A percentile compares a stretch with the other conserved stretches of the same genome.
Evolutionary conservation across 2,329 filamentous ascomycete species (phyloP).

Genomic region (Penicillium verrucosum): DNA sequence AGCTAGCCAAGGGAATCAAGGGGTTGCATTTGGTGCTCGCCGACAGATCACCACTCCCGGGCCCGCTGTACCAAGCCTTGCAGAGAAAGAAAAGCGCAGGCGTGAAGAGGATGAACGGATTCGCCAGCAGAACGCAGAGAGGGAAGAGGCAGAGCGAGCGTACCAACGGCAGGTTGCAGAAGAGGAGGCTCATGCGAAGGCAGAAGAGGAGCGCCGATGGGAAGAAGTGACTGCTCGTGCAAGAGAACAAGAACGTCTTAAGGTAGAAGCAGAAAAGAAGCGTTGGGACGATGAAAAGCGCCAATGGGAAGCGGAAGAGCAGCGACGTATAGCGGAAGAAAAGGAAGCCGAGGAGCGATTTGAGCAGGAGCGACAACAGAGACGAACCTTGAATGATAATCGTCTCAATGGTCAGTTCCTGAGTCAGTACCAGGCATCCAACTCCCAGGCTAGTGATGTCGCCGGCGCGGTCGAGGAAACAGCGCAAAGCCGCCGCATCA

Average conservation of each 20-base stretch:
- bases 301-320: constrained; percentile 74
- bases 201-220: constrained; percentile 48
- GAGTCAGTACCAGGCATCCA: constrained; percentile 79
- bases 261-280: constrained; percentile 47
- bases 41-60: constrained; percentile 85
- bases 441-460: constrained; percentile 55
- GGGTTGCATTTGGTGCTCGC: constrained; percentile 85
- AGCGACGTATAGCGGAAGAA: constrained; percentile 68
- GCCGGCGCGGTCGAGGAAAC: constrained; percentile 44
- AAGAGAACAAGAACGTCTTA: constrained; percentile 51
- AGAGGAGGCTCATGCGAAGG: constrained; percentile 45
- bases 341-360: constrained; percentile 66
- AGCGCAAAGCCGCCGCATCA: constrained; percentile 65
- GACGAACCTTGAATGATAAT: constrained; percentile 60
- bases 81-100: constrained; percentile 74
- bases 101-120: constrained; percentile 57
- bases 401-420: constrained; percentile 78
- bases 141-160: constrained; percentile 53
- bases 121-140: constrained; percentile 40
- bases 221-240: constrained; percentile 45
- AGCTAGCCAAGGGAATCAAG: constrained; percentile 91
- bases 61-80: constrained; percentile 74
- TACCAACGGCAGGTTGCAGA: constrained; percentile 50
- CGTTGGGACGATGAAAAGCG: constrained; percentile 55
- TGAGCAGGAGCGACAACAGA: constrained; percentile 62